Conservation (phyloP, 225 moss, liverwort and hornwort species). For the Ulota crispa region DNA sequence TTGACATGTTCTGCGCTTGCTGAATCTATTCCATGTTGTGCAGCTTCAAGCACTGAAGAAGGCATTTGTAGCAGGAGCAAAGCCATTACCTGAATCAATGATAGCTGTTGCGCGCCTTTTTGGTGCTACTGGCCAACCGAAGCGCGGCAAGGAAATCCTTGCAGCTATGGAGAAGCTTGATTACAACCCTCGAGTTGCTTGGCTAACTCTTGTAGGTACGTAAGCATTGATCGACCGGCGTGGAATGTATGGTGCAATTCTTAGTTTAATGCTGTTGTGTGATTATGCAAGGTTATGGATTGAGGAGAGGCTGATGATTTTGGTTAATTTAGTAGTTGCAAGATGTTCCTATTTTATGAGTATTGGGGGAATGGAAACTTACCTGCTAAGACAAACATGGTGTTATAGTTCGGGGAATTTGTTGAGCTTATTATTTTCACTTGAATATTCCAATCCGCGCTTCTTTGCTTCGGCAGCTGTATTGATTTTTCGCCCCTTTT, state of each 20-base stretch:
- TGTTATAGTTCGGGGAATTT: neutral
- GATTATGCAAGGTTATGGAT: neutral
- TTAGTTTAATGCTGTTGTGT: neutral
- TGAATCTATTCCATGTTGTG: constrained; percentile 21
- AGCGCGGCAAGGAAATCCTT: constrained; percentile 84
- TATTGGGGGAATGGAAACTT: constrained; percentile 9
- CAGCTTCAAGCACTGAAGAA: constrained; percentile 86
- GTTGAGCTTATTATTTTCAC: neutral
- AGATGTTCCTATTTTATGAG: neutral
- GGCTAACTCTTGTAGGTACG: constrained; percentile 84
- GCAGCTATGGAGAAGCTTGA: constrained; percentile 87
- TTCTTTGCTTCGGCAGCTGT: neutral
- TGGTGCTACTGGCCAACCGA: constrained; percentile 65
- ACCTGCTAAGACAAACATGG: neutral
- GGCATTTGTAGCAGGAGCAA: constrained; percentile 62
- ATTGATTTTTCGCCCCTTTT: constrained; percentile 15
- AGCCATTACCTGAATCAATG: constrained; percentile 93
- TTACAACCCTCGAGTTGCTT: constrained; percentile 71
- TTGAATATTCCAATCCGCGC: neutral
- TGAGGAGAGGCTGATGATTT: constrained; percentile 4
- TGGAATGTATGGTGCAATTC: neutral
- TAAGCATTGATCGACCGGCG: constrained; percentile 15
- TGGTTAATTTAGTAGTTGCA: neutral
- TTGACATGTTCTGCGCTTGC: constrained; percentile 5
- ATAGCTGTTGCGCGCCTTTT: constrained; percentile 75